Conservation (phyloP, 2,329 filamentous ascomycete genomes). For the Aspergillus brasiliensis region DNA sequence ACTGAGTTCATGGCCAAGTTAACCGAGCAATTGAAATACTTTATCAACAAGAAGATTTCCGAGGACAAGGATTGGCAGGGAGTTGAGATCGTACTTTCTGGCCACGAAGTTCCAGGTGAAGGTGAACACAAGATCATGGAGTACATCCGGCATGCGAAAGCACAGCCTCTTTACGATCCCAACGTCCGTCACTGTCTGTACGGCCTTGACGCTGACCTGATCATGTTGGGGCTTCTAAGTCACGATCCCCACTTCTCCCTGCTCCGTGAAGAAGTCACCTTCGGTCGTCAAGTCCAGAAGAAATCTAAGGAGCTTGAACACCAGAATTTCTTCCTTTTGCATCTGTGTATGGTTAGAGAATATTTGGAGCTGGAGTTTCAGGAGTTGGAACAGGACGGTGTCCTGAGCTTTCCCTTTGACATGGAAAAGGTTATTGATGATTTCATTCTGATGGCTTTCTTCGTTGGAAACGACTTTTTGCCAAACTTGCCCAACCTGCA, state of each 20-base stretch:
- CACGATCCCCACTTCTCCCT: conserved; percentile 98
- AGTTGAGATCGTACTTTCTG: conserved; percentile 92
- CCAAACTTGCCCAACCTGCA: conserved; percentile 94
- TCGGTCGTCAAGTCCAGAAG: conserved; percentile 80
- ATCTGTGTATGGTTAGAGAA: conserved; percentile 95
- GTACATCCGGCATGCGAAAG: conserved; percentile 96
- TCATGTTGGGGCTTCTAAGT: conserved; percentile 96
- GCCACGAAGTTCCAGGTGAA: conserved; percentile 96
- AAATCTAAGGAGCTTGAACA: conserved; percentile 97
- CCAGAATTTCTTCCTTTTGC: conserved; percentile 97
- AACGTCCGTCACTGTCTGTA: conserved; percentile 97
- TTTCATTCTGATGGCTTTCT: conserved; percentile 99
- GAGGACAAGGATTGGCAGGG: conserved; percentile 98
- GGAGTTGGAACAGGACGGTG: conserved; percentile 74
- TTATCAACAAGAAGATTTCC: conserved; percentile 97
- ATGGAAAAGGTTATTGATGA: conserved; percentile 97
- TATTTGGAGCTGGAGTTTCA: conserved; percentile 97
- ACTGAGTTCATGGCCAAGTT: conserved; percentile 98
- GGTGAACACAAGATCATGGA: conserved; percentile 99
- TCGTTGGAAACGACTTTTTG: conserved; percentile 98
- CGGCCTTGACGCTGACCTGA: conserved; percentile 93
- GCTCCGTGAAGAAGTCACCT: conserved; percentile 95
- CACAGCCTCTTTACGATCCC: conserved; percentile 86
- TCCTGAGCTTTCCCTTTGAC: conserved; percentile 78
- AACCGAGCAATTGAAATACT: conserved; percentile 92